Conservation (phyloP, 805 yeast species). For the Candida endomychidarum region DNA sequence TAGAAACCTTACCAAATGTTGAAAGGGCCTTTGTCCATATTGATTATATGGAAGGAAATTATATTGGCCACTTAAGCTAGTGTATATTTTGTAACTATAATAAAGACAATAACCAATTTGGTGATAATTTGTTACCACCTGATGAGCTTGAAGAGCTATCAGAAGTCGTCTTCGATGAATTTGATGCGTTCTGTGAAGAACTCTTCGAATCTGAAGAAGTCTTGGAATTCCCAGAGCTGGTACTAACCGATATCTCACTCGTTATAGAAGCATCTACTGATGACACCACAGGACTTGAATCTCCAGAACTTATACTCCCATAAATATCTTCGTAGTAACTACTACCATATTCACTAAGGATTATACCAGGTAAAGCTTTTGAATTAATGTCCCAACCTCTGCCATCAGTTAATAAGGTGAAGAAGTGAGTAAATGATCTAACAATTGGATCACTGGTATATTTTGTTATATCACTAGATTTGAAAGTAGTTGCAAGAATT, state of each 20-base stretch:
- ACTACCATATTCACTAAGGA: too few species aligned
- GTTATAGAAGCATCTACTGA: too few species aligned
- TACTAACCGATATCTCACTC: too few species aligned
- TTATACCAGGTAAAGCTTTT: too few species aligned
- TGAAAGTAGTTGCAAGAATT: neutral
- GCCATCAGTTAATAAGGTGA: neutral
- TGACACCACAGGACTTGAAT: too few species aligned
- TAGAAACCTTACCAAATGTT: conserved; percentile 73
- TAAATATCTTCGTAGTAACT: too few species aligned
- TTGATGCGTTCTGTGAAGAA: too few species aligned
- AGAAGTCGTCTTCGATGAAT: too few species aligned
- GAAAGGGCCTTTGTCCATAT: conserved; percentile 82
- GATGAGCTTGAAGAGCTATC: neutral
- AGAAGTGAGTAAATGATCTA: neutral
- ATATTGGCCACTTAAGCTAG: conserved; percentile 35
- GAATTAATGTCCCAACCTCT: neutral
- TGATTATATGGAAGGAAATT: conserved; percentile 55
- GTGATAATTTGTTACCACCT: neutral
- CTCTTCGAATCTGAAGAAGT: neutral
- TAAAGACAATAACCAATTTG: neutral
- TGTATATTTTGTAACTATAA: neutral
- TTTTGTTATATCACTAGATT: neutral
- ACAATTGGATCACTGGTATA: neutral
- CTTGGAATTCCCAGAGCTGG: too few species aligned
- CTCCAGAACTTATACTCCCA: too few species aligned